Evolutionary conservation across 2,329 filamentous ascomycete genomes (phyloP).

Genomic region (Fusarium lateritium): DNA sequence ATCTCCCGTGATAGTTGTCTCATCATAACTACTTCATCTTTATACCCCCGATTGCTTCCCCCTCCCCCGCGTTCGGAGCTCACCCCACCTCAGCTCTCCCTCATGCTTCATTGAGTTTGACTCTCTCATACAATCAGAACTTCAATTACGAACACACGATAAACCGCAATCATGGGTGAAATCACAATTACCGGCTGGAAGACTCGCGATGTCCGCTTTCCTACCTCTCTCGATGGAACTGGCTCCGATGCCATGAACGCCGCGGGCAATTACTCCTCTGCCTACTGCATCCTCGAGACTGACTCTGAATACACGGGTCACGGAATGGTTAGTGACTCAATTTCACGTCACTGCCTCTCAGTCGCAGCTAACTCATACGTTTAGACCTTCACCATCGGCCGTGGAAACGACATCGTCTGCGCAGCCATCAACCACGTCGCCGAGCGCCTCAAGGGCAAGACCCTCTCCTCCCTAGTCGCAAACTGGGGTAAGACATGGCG

Average conservation of each 20-base stretch:
- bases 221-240: constrained; percentile 96
- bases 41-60: constrained; percentile 21
- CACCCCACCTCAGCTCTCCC: constrained; percentile 38
- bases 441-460: constrained; percentile 80
- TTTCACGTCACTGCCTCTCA: neutral
- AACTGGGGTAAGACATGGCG: constrained; percentile 94
- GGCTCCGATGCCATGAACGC: constrained; percentile 98
- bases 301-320: constrained; percentile 80
- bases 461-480: constrained; percentile 80
- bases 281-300: constrained; percentile 93
- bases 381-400: constrained; percentile 85
- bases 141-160: constrained; percentile 1
- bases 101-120: constrained; percentile 30
- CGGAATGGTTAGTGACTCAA: constrained; percentile 74
- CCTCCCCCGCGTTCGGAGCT: constrained; percentile 44
- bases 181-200: constrained; percentile 81
- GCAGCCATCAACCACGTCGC: constrained; percentile 84
- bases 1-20: neutral
- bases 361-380: constrained; percentile 10
- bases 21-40: constrained; percentile 17
- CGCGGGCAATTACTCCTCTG: constrained; percentile 90
- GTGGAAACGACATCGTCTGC: constrained; percentile 94
- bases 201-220: constrained; percentile 83
- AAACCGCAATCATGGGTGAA: constrained; percentile 55
- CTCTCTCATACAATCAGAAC: constrained; percentile 2